Percentiles rank a stretch among this genome's conserved stretches.
phyloP scores from a whole-genome alignment of 345 rosid genomes.

The Aurinia saxatilis region DNA sequence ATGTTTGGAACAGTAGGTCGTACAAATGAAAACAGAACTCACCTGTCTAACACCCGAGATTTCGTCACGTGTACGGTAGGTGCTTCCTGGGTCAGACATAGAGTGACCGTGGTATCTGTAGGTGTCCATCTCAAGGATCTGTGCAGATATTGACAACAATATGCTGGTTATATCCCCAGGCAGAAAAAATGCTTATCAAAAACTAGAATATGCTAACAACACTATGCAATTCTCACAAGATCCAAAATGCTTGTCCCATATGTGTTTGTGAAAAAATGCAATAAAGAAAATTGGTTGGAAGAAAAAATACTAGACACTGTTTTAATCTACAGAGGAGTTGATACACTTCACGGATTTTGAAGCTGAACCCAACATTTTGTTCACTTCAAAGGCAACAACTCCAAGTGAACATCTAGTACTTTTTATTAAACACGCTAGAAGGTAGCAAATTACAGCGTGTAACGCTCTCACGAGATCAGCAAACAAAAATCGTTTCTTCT shows the following conservation, averaged over 20 bases:
- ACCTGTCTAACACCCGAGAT: slow-evolving; percentile 92
- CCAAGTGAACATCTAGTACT: not conserved
- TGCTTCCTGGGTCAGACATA: slow-evolving; percentile 99
- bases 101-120: slow-evolving; percentile 99
- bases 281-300: not conserved
- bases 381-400: not conserved
- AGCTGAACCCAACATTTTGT: not conserved
- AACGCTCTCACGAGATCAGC: not conserved
- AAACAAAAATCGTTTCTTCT: not conserved
- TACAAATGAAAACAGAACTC: slow-evolving; percentile 4
- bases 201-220: not conserved
- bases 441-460: not conserved
- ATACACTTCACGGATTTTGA: too few species aligned
- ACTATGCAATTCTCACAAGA: not conserved
- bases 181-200: not conserved
- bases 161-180: not conserved
- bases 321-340: too few species aligned
- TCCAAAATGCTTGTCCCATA: too few species aligned
- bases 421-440: not conserved
- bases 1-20: not conserved
- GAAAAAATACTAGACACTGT: too few species aligned
- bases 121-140: slow-evolving; percentile 99
- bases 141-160: not conserved
- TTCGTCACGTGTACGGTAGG: slow-evolving; percentile 98
- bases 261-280: slow-evolving; percentile 6